Evolutionary conservation across 2,329 filamentous ascomycete genomes (phyloP).

Genomic region (Fusarium pseudonygamai): DNA sequence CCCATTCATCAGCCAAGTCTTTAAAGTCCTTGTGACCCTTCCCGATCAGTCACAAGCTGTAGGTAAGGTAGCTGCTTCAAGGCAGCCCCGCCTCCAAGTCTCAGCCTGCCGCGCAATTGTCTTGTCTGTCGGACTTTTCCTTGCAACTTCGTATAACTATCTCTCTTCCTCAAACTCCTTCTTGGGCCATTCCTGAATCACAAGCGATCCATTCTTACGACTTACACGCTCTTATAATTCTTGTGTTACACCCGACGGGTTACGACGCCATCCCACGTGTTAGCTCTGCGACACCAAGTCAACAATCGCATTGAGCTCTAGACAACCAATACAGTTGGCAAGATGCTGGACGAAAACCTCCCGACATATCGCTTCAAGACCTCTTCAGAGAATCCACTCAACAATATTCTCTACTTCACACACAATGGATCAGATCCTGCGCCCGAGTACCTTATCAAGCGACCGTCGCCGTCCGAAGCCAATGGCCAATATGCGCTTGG

Average conservation of each 20-base stretch:
- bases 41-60: conserved; percentile 16
- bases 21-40: conserved; percentile 7
- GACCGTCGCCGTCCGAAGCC: conserved; percentile 73
- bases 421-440: conserved; percentile 83
- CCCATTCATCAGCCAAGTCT: conserved; percentile 2
- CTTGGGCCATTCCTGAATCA: not conserved
- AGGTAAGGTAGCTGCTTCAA: conserved; percentile 7
- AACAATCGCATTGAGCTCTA: conserved; percentile 1
- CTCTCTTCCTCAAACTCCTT: not conserved
- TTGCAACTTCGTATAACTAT: conserved; percentile 11
- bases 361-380: conserved; percentile 72
- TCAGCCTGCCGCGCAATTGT: conserved; percentile 33
- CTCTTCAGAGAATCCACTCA: conserved; percentile 61
- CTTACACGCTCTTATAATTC: not conserved
- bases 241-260: not conserved
- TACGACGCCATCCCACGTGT: conserved; percentile 22
- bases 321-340: conserved; percentile 4
- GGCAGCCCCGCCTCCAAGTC: conserved; percentile 16
- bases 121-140: conserved; percentile 4
- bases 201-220: not conserved
- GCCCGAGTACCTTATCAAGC: conserved; percentile 82
- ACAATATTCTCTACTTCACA: conserved; percentile 67
- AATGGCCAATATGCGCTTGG: conserved; percentile 88
- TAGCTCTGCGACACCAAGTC: conserved; percentile 12
- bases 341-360: conserved; percentile 94